Evolutionary conservation across 208 protist species (phyloP), one percentile per base, ranked within the genome.

Genomic region (Balamuthia mandrillaris): DNA sequence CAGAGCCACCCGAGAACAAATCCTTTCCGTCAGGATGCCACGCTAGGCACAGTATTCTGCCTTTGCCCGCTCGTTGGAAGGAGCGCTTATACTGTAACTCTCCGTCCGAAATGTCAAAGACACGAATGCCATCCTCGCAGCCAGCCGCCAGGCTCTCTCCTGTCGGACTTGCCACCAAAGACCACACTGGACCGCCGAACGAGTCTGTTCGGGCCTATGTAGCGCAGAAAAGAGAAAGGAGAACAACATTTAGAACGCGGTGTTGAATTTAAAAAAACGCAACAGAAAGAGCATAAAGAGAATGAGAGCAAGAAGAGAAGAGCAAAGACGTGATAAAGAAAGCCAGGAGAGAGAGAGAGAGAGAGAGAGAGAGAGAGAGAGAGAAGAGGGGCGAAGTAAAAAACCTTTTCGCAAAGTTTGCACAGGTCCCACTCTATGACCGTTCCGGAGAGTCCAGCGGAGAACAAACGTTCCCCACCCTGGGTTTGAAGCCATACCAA

Each of bases 131-230:
- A 45, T 75, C 41, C 2, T 75, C 65, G 39, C 65, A 74, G 21
- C 41, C 65, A 29, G 65, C 65, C 2, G 65, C 65, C 33, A 74
- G 35, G 7, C 51, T 16, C 5, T 7, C 12, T 6, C 66, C 66
- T 2, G 37, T 29, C 5, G 66, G 41, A 24, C 54, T 45, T 10
- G 41, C 16, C 9, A 45, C 66, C 29, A 75, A 3, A 12, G 33
- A 75, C 66, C 66, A 75, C 66, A 75, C 66, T 10, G 66, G 66
- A 75, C 66, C 66, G 44, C 7, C 66, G 16, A 39, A 75, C 3
- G 66, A 75, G 66, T 75, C 66, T 2, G 66, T 75, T 5, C 42
- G n/a, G 2, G 33, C 9, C 66, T 75, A 33, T 29, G 27, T 21
- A 54, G n/a, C 47, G 47, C 47, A 14, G 47, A 54, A 54, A 18